Base-by-base conservation (phyloP, 257 asterid species). In the Osmanthus fragrans region DNA sequence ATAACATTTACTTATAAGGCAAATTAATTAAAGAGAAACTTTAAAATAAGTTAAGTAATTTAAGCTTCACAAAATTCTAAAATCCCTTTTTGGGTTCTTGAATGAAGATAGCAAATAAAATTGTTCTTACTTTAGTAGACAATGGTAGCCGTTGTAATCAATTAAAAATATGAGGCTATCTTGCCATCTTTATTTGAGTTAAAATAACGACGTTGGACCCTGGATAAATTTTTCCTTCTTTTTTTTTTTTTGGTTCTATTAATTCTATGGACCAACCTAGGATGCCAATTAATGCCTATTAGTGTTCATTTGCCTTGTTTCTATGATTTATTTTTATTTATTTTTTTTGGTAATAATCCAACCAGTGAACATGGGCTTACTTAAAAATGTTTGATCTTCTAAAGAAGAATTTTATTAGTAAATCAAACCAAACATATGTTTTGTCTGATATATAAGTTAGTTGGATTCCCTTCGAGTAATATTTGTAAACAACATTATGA, bases 91-190 rank as follows among this genome's bases (percentile, higher is more conserved):
- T 5, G 37, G 78, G 51, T 74, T 51, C 80, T 80, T 77, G 82
- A 81, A 67, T 39, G n/a, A 37, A 76, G 30, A 66, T 4, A 1
- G 11, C 33, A 60, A 58, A 39, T 37, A 18, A 40, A 69, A 25
- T 45, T 78, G 82, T 54, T 71, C 34, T 54, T 9, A 78, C 80
- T 74, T 78, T 78, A 73, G 39, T 75, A 75, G 73, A 82, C 85
- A 78, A n/a, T 63, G 75, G 18, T 74, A 33, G 68, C 74, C 19
- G 19, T 36, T 49, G 64, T 12, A 4, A 29, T 63, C 12, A 78
- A 70, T 60, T 60, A 8, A 74, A 70, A 77, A 67, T 4, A 2
- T 16, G 40, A 32, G 36, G 5, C 27, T 25, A n/a, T 37, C 19
- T 82, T 34, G 45, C 6, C 54, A 21, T 34, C n/a, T 47, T 45